Percentiles rank a stretch among this genome's conserved stretches.
Conservation (phyloP, 2,329 filamentous ascomycete genomes). For the Trichoderma gracile region DNA sequence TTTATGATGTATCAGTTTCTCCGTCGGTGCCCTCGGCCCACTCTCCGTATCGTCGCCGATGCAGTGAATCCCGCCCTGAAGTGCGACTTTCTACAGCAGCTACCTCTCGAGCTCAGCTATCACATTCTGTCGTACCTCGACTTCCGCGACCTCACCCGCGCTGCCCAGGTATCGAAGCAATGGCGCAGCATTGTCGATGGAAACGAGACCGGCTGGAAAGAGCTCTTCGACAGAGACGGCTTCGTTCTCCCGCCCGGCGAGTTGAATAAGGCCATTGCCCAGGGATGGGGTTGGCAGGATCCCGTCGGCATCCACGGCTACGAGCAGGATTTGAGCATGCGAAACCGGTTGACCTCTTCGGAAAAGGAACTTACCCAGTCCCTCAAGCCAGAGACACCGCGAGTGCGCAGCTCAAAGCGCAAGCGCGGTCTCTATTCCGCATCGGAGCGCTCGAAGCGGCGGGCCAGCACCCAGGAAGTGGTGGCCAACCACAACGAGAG, state of each 20-base stretch:
- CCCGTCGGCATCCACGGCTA: conserved; percentile 72
- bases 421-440: conserved; percentile 53
- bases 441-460: conserved; percentile 56
- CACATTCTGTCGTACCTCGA: conserved; percentile 88
- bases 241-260: conserved; percentile 79
- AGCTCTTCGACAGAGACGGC: conserved; percentile 81
- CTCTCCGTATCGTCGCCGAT: conserved; percentile 83
- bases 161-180: conserved; percentile 89
- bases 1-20: conserved; percentile 97
- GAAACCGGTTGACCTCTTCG: conserved; percentile 53
- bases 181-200: conserved; percentile 91
- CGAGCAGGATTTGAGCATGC: conserved; percentile 75
- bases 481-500: conserved; percentile 47
- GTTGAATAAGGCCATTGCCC: conserved; percentile 77
- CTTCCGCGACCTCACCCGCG: conserved; percentile 79
- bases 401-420: conserved; percentile 55
- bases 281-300: conserved; percentile 98
- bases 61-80: conserved; percentile 93
- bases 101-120: conserved; percentile 83
- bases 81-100: conserved; percentile 82
- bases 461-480: conserved; percentile 51
- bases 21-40: conserved; percentile 81
- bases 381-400: conserved; percentile 47
- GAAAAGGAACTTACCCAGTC: conserved; percentile 53
- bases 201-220: conserved; percentile 95